Conservation (phyloP, 257 asterid genomes). For the Solanum pennellii region DNA sequence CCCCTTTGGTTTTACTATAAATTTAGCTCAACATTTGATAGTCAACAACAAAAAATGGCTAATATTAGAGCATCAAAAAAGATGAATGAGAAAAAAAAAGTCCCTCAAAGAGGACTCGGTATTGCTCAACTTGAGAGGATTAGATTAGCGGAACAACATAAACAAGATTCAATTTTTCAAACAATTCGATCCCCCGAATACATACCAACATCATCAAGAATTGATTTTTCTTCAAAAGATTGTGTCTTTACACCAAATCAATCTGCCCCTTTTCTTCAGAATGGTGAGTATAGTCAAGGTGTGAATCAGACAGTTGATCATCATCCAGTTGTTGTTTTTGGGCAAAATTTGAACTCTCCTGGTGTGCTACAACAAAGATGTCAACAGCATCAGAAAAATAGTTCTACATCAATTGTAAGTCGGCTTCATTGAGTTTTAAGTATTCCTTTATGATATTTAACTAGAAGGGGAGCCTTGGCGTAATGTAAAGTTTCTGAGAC, state of each 20-base stretch:
- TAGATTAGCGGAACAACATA: constrained; percentile 58
- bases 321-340: neutral
- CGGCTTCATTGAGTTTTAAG: neutral
- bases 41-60: constrained; percentile 33
- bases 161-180: constrained; percentile 28
- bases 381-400: constrained; percentile 26
- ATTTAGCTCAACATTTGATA: constrained; percentile 17
- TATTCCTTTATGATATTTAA: neutral
- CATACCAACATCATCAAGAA: constrained; percentile 10
- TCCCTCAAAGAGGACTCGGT: constrained; percentile 87
- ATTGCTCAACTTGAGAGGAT: constrained; percentile 92
- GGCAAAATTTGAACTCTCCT: constrained; percentile 7
- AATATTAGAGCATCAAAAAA: constrained; percentile 28
- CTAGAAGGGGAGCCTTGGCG: neutral
- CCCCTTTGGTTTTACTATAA: constrained; percentile 23
- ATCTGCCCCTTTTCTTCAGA: constrained; percentile 11
- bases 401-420: constrained; percentile 42
- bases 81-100: constrained; percentile 45
- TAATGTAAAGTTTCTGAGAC: too few species aligned
- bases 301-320: neutral
- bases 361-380: constrained; percentile 19
- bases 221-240: constrained; percentile 15
- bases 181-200: neutral
- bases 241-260: constrained; percentile 25
- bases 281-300: constrained; percentile 21